Conservation (phyloP, 371 early-diverging fungal genomes). For the Basidiobolus meristosporus region DNA sequence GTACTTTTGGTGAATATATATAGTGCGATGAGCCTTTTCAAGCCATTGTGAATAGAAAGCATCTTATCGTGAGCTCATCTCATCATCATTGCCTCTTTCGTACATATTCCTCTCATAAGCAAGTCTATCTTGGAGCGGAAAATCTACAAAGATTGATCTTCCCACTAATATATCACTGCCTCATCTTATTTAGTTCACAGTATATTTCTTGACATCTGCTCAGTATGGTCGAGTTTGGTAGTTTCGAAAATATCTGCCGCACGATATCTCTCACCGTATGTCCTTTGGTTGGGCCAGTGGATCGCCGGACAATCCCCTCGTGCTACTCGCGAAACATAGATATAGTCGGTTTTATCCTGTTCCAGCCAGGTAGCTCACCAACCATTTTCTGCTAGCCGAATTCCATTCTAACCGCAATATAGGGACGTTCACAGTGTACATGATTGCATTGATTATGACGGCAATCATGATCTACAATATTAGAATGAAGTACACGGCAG, state of each 20-base stretch:
- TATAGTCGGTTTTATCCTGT: constrained; percentile 50
- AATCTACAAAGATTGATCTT: too few relatives aligned
- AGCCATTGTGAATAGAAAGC: too few relatives aligned
- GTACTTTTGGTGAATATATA: too few relatives aligned
- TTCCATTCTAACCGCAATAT: background rate
- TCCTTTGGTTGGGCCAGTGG: constrained; percentile 54
- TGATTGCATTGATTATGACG: constrained; percentile 87
- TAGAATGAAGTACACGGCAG: constrained; percentile 90
- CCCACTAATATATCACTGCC: too few relatives aligned
- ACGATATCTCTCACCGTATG: constrained; percentile 71
- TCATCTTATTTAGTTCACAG: too few relatives aligned
- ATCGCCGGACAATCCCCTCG: constrained; percentile 55
- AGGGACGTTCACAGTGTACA: constrained; percentile 72
- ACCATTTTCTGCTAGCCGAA: background rate
- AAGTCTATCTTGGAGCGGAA: too few relatives aligned
- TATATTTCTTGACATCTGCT: too few relatives aligned
- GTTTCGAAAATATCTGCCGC: constrained; percentile 68
- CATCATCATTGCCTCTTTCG: too few relatives aligned
- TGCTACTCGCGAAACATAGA: constrained; percentile 91
- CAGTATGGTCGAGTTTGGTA: too few relatives aligned
- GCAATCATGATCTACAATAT: constrained; percentile 93
- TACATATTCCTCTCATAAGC: too few relatives aligned
- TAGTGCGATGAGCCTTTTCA: too few relatives aligned
- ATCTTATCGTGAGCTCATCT: too few relatives aligned
- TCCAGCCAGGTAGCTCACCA: constrained; percentile 59